Evolutionary conservation across 2,329 filamentous ascomycete species (phyloP).

Genomic region (Fusarium incarnatum): DNA sequence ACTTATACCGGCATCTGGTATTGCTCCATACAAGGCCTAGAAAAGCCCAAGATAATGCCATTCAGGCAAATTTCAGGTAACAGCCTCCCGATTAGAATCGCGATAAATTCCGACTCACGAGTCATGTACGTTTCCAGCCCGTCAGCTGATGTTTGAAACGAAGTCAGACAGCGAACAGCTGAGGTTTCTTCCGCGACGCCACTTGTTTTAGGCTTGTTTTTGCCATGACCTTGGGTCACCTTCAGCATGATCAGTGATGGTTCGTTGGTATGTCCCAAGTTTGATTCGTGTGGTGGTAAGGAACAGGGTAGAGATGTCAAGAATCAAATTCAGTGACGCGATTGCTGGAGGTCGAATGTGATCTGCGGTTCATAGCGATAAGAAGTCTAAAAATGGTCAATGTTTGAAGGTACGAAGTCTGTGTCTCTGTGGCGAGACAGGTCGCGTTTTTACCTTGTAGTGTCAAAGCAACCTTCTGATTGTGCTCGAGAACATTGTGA

Average conservation of each 20-base stretch:
- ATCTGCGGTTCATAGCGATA: neutral
- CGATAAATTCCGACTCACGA: neutral
- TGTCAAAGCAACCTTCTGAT: neutral
- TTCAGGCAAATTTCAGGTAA: neutral
- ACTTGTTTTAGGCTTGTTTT: neutral
- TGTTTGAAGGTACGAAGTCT: neutral
- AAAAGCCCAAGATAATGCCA: neutral
- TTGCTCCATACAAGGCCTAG: rapidly evolving
- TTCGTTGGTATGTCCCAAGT: neutral
- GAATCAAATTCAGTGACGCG: too few relatives aligned
- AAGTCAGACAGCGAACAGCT: neutral
- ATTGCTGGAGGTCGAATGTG: neutral
- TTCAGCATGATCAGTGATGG: neutral
- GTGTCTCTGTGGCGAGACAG: neutral
- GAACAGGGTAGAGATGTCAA: neutral
- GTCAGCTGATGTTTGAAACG: slow-evolving; percentile 2
- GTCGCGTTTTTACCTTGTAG: neutral
- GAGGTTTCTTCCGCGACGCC: slow-evolving; percentile 4
- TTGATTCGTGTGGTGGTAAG: neutral
- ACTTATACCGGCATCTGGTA: rapidly evolving
- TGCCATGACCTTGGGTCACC: neutral
- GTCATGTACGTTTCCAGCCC: neutral
- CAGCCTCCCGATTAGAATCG: rapidly evolving
- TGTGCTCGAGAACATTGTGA: neutral
- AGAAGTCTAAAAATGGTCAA: neutral